These are phyloP conservation scores for Lentinus brumalis DNA, from an alignment of 768 basidiomycete species.

Conservation along the genomic window DNA sequence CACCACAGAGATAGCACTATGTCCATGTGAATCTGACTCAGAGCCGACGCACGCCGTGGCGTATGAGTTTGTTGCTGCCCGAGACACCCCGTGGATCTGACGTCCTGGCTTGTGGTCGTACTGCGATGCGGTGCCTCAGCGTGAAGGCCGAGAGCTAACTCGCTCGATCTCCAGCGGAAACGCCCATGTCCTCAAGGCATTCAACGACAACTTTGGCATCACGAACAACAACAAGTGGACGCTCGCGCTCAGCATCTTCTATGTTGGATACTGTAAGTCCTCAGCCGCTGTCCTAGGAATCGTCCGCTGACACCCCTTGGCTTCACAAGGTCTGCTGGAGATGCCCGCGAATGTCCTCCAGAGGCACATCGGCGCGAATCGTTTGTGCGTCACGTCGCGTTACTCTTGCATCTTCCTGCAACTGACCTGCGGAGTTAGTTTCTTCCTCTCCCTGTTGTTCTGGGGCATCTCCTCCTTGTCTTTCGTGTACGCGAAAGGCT, in stretches of 20 bases:
- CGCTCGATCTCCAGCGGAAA: conserved; percentile 44
- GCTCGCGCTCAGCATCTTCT: conserved; percentile 57
- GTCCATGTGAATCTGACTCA: conserved; percentile 50
- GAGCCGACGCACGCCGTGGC: too few species aligned
- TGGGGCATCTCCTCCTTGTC: conserved; percentile 59
- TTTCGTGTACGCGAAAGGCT: conserved; percentile 57
- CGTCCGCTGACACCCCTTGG: neutral
- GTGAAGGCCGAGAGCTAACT: neutral
- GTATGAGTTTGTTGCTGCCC: too few species aligned
- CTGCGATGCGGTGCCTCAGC: too few species aligned
- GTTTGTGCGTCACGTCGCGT: conserved; percentile 43
- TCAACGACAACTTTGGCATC: conserved; percentile 57
- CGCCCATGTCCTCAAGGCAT: conserved; percentile 52
- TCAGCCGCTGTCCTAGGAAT: neutral
- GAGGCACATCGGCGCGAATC: conserved; percentile 57
- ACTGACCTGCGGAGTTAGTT: conserved; percentile 34
- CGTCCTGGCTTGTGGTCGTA: too few species aligned
- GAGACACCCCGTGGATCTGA: too few species aligned
- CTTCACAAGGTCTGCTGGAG: conserved; percentile 47
- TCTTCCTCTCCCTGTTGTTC: conserved; percentile 53
- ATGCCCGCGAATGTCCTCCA: conserved; percentile 64
- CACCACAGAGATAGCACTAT: too few species aligned
- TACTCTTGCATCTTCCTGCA: neutral
- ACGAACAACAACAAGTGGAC: conserved; percentile 59
- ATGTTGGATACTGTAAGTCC: conserved; percentile 55